Evolutionary conservation across 2,329 filamentous ascomycete genomes (phyloP), one percentile per base, ranked within the genome.

Genomic region (Aaosphaeria pasadenensis): DNA sequence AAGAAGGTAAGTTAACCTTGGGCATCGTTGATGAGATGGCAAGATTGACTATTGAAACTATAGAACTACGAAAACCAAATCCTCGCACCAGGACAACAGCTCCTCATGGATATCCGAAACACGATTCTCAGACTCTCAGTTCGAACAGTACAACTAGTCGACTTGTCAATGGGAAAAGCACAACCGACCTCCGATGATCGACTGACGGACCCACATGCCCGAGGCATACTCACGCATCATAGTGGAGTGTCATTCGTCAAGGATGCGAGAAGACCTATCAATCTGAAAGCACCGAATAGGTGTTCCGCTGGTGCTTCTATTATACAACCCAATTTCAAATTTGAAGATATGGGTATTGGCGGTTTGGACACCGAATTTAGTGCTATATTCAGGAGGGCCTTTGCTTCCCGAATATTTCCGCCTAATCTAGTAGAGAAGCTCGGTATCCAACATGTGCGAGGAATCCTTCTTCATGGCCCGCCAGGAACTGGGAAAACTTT

Each of bases 301-400:
- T 82, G 90, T 56, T 87, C 90, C 30, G 90, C 91, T 11, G 86
- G 90, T 32, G 96, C 96, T 64, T 87, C 91, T 3, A 96, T 99
- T 59, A 85, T 99, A 50, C 87, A 89, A 39, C 91, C 94, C 0
- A 89, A 96, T 58, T 99, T 99, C 81, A 97, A 97, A 68, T 99
- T 99, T 59, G 91, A 96, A 69, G 87, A 95, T 63, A 94, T 99
- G 89, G 94, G 94, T 17, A 97, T 99, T 60, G 94, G 95, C 74
- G 95, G 94, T 62, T 75, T 99, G 38, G 92, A 95, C 63, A 83
- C 86, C 32, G 92, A 99, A 70, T 97, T 99, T 67, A 87, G 87
- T 51, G 91, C 89, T 51, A 97, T 99, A 60, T 99, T 99, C 76
- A 85, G 94, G 63, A 83, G 94, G 80, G 95, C 94, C 4, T 99